phyloP scores from a whole-genome alignment of 345 rosid genomes.

The Odontarrhena argentea region DNA sequence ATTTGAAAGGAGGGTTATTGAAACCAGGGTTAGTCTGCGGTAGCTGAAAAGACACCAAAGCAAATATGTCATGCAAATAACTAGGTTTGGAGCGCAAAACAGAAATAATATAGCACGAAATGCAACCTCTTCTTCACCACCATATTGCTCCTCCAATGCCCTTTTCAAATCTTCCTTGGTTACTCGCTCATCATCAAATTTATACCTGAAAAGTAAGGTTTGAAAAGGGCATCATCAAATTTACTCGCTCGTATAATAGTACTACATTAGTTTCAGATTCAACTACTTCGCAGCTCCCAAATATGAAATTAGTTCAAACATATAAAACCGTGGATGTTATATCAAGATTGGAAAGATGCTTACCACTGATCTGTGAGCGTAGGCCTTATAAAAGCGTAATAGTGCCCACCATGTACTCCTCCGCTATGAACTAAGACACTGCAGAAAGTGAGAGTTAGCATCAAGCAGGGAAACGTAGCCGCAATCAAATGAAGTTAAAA shows the following conservation, averaged over 20 bases:
- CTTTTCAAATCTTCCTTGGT: conserved; percentile 91
- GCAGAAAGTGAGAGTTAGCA: conserved; percentile 41
- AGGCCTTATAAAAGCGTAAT: conserved; percentile 97
- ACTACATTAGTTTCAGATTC: conserved; percentile 9
- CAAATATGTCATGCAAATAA: conserved; percentile 33
- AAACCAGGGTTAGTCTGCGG: conserved; percentile 94
- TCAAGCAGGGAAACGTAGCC: conserved; percentile 22
- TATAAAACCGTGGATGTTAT: not conserved
- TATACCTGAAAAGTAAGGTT: conserved; percentile 60
- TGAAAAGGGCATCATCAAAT: not conserved
- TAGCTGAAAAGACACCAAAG: conserved; percentile 55
- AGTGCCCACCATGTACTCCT: conserved; percentile 97
- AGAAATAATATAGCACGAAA: conserved; percentile 16
- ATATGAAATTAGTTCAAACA: conserved; percentile 2
- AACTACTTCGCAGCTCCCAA: conserved; percentile 12
- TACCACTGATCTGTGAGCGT: conserved; percentile 96
- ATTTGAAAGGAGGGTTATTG: conserved; percentile 86
- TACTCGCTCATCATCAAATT: conserved; percentile 96
- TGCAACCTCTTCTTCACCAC: conserved; percentile 95
- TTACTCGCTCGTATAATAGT: not conserved
- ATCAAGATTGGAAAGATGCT: conserved; percentile 24
- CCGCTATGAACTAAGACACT: conserved; percentile 98
- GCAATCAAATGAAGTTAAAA: conserved; percentile 26
- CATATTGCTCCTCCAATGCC: conserved; percentile 97
- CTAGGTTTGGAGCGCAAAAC: conserved; percentile 7